Percentiles rank a stretch among this genome's conserved stretches.
Evolutionary conservation across 177 flowering plant genomes (phyloP).

Genomic region (Vitis hybrid): DNA sequence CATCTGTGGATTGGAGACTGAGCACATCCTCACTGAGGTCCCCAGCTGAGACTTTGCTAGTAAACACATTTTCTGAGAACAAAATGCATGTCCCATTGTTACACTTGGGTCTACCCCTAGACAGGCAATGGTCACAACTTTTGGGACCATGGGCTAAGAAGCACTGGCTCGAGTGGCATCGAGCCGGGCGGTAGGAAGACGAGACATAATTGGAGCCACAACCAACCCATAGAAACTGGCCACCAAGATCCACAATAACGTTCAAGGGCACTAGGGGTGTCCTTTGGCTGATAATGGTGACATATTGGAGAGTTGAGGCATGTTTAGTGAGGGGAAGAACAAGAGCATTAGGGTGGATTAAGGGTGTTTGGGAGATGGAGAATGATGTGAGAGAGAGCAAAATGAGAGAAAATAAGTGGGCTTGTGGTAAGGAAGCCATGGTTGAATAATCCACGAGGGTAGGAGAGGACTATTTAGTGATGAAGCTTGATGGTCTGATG

Average conservation of each 20-base stretch:
- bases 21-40: neutral
- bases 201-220: conserved; percentile 32
- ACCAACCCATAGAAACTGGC: conserved; percentile 35
- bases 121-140: neutral
- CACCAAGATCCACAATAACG: conserved; percentile 28
- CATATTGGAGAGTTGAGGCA: conserved; percentile 38
- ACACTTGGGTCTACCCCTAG: neutral
- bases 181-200: conserved; percentile 22
- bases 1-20: conserved; percentile 1
- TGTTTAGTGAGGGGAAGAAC: conserved; percentile 49
- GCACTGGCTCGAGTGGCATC: conserved; percentile 28
- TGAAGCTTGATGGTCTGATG: too few relatives aligned
- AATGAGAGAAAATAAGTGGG: conserved; percentile 12
- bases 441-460: neutral
- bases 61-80: neutral
- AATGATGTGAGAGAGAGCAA: conserved; percentile 6
- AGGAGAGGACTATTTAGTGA: too few relatives aligned
- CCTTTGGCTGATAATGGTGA: conserved; percentile 28
- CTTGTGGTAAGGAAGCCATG: conserved; percentile 22
- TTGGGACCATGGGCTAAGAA: neutral
- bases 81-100: neutral
- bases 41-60: neutral
- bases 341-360: conserved; percentile 26
- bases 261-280: conserved; percentile 34
- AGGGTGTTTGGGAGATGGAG: conserved; percentile 24